Evolutionary conservation across 306 rosid genomes (phyloP), one percentile per base, ranked within the genome.

Genomic region (Begonia masoniana): DNA sequence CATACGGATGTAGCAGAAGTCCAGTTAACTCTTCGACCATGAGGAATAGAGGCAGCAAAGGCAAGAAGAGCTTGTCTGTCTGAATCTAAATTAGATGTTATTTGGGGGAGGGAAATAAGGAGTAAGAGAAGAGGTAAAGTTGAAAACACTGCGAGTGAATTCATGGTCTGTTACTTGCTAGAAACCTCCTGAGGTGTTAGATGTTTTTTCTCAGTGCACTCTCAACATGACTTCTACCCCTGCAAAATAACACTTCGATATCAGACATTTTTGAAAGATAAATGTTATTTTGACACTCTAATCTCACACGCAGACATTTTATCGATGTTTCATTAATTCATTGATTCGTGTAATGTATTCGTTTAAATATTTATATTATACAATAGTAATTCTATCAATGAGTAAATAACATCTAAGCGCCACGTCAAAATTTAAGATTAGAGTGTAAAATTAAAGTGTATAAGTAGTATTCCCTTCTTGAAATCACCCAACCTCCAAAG

Each of bases 41-140:
- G 95, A 71, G 82, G 95, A 68, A 88, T 61, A 21, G 67, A 54
- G 9, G 79, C 71, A 59, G 78, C 63, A 68, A 88, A 88, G 48
- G 76, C 70, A 57, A 88, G 93, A 26, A 88, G 87, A 16, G 95
- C 86, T 76, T 82, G 80, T 59, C 76, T 85, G 63, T 88, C 95
- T 31, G 89, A 75, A 66, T 71, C 52, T 47, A 80, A 66, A 66
- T 88, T 88, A 66, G 86, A 75, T 47, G 13, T 43, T 10, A 68
- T 62, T 50, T 39, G 69, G 47, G 65, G 42, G 59, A 59, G 61
- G 49, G 71, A 62, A 54, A 62, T 49, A 9, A 78, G 26, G 43
- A 69, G 66, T 2, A 74, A 51, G 41, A 71, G 62, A 74, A 58
- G 68, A 13, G 68, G 10, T 21, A 21, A 21, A 47, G 68, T 55